Conservation (phyloP, 306 rosid genomes). For the Glycine tomentella region DNA sequence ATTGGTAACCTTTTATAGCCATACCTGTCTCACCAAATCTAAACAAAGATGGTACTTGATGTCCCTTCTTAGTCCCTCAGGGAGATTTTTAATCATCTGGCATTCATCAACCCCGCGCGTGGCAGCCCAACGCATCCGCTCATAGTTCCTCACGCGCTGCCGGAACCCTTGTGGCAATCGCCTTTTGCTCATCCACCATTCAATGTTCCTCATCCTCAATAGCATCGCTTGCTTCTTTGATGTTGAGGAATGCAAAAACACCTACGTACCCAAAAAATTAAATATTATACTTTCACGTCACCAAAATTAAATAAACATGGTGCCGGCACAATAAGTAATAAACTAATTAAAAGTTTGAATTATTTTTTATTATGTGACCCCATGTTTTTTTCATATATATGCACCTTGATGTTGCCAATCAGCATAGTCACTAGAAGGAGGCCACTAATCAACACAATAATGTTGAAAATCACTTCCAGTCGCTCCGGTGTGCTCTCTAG, state of each 20-base stretch:
- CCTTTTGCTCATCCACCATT: slow-evolving; percentile 98
- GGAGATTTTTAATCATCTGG: slow-evolving; percentile 78
- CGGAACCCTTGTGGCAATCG: slow-evolving; percentile 70
- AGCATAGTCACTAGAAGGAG: slow-evolving; percentile 91
- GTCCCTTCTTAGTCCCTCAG: slow-evolving; percentile 90
- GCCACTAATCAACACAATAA: slow-evolving; percentile 88
- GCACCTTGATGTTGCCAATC: slow-evolving; percentile 95
- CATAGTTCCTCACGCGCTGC: slow-evolving; percentile 88
- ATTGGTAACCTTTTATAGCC: background rate
- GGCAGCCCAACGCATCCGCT: slow-evolving; percentile 91
- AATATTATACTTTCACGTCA: too few relatives aligned
- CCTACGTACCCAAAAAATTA: slow-evolving; percentile 48
- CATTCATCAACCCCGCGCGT: slow-evolving; percentile 92
- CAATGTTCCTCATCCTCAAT: slow-evolving; percentile 88
- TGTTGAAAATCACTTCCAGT: slow-evolving; percentile 88
- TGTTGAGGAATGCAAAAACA: slow-evolving; percentile 88
- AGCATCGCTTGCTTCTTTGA: slow-evolving; percentile 96
- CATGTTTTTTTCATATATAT: background rate
- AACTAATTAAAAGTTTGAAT: background rate
- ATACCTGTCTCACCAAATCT: slow-evolving; percentile 85
- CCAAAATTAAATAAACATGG: background rate
- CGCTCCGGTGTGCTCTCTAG: slow-evolving; percentile 90
- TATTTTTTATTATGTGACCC: background rate
- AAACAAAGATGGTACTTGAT: slow-evolving; percentile 94
- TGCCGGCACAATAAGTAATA: background rate